Conservation (phyloP, 1,139 yeast genomes). For the Nakaseomyces uthaithaninus region DNA sequence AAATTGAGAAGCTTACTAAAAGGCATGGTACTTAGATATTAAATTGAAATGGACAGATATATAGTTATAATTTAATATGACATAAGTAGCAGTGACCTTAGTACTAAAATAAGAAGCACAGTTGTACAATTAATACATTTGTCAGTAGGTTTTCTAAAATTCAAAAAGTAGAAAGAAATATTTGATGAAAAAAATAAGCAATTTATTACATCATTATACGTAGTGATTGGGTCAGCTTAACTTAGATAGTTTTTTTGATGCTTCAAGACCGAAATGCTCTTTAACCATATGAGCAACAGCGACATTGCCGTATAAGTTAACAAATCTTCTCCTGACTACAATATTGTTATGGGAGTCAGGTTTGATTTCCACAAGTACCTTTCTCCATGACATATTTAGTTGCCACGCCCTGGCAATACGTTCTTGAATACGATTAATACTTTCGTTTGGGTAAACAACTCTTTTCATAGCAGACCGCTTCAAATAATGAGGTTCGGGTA, state of each 20-base stretch:
- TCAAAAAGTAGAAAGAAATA: not conserved
- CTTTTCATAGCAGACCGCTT: slow-evolving; percentile 23
- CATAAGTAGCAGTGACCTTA: too few species aligned
- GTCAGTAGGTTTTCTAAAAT: too few species aligned
- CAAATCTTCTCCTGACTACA: slow-evolving; percentile 76
- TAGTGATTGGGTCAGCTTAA: not conserved
- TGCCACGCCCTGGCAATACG: slow-evolving; percentile 87
- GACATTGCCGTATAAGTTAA: slow-evolving; percentile 96
- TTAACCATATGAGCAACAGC: slow-evolving; percentile 74
- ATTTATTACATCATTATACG: not conserved
- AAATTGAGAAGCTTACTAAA: too few species aligned
- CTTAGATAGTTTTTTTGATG: slow-evolving; percentile 11
- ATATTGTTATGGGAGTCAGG: slow-evolving; percentile 97
- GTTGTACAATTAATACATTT: too few species aligned
- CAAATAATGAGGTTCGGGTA: slow-evolving; percentile 46
- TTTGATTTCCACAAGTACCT: slow-evolving; percentile 72
- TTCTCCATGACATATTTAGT: slow-evolving; percentile 78
- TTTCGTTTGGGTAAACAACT: slow-evolving; percentile 27
- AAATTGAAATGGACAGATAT: too few species aligned
- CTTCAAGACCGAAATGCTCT: slow-evolving; percentile 45
- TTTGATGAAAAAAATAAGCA: not conserved
- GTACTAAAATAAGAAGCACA: too few species aligned
- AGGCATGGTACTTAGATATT: too few species aligned
- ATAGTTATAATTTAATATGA: too few species aligned
- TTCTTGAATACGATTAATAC: slow-evolving; percentile 53